Evolutionary conservation across 352 stramenopile species (phyloP).

Genomic region (Saprolegnia diclina): DNA sequence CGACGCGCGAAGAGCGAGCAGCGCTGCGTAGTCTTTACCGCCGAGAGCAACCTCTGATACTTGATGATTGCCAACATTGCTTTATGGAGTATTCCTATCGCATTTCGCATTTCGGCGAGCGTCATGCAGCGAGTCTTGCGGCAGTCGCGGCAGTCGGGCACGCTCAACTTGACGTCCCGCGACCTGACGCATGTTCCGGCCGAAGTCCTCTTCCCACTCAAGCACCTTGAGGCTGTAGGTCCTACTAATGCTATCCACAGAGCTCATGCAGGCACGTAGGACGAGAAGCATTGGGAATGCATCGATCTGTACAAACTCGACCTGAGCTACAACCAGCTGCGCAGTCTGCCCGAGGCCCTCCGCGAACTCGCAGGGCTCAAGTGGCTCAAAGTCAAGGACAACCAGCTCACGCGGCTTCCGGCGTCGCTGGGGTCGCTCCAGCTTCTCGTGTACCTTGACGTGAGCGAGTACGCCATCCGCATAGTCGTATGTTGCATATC

Average conservation of each 20-base stretch:
- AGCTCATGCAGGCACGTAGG: slow-evolving; percentile 26
- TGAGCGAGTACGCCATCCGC: slow-evolving; percentile 55
- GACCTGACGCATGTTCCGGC: slow-evolving; percentile 45
- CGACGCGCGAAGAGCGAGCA: neutral
- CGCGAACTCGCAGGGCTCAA: slow-evolving; percentile 18
- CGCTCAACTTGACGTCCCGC: slow-evolving; percentile 57
- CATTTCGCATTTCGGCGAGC: neutral
- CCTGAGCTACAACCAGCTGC: slow-evolving; percentile 42
- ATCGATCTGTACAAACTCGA: slow-evolving; percentile 60
- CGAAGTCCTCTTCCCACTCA: slow-evolving; percentile 56
- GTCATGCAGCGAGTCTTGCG: slow-evolving; percentile 37
- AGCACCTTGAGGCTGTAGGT: slow-evolving; percentile 47
- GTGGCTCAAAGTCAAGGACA: slow-evolving; percentile 27
- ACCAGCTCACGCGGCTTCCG: slow-evolving; percentile 13
- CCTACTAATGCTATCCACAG: neutral
- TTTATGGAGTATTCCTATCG: neutral
- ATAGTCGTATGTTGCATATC: neutral
- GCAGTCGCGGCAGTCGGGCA: slow-evolving; percentile 50
- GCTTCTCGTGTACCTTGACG: slow-evolving; percentile 54
- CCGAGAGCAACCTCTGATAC: neutral
- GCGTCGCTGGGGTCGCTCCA: slow-evolving; percentile 32
- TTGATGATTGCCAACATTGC: neutral
- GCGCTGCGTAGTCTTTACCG: neutral
- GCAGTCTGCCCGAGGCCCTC: neutral
- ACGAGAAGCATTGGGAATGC: slow-evolving; percentile 72